These are phyloP conservation scores for Fusarium sp. DNA, from an alignment of 2,329 filamentous ascomycete species.

Conservation along the genomic window DNA sequence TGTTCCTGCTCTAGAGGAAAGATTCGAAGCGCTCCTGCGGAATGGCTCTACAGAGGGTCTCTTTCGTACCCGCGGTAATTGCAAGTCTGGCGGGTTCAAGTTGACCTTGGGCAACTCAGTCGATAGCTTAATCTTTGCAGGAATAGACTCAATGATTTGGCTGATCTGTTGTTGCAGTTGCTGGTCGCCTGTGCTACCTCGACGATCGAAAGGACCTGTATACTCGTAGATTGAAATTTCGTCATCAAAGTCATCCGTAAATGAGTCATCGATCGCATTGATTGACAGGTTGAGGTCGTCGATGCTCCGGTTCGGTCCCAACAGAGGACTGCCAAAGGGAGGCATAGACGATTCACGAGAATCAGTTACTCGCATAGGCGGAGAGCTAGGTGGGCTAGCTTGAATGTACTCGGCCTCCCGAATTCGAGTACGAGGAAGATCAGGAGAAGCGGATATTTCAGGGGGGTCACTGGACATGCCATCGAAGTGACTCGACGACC, in stretches of 20 bases:
- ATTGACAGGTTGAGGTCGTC: constrained; percentile 54
- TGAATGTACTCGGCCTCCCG: constrained; percentile 51
- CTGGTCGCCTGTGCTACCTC: constrained; percentile 65
- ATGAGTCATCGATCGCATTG: constrained; percentile 58
- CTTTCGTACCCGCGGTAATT: constrained; percentile 60
- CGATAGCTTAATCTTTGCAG: constrained; percentile 81
- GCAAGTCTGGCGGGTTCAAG: constrained; percentile 69
- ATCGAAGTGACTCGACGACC: constrained; percentile 52
- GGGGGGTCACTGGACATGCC: constrained; percentile 56
- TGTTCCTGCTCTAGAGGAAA: constrained; percentile 68
- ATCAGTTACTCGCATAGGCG: constrained; percentile 47
- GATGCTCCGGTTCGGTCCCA: constrained; percentile 55
- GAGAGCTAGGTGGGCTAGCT: constrained; percentile 63
- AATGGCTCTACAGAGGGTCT: constrained; percentile 57
- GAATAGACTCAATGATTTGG: constrained; percentile 81
- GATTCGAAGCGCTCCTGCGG: constrained; percentile 62
- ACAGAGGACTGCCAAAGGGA: constrained; percentile 60
- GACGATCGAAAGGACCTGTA: constrained; percentile 38
- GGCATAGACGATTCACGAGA: constrained; percentile 50
- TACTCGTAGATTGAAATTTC: constrained; percentile 49
- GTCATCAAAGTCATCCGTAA: constrained; percentile 61
- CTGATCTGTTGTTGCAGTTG: constrained; percentile 84
- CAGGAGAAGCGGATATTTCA: constrained; percentile 59
- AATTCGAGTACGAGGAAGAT: constrained; percentile 44
- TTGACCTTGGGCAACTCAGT: constrained; percentile 63